These are phyloP conservation scores for Suillus weaverae DNA, from an alignment of 768 basidiomycete species.

Conservation along the genomic window DNA sequence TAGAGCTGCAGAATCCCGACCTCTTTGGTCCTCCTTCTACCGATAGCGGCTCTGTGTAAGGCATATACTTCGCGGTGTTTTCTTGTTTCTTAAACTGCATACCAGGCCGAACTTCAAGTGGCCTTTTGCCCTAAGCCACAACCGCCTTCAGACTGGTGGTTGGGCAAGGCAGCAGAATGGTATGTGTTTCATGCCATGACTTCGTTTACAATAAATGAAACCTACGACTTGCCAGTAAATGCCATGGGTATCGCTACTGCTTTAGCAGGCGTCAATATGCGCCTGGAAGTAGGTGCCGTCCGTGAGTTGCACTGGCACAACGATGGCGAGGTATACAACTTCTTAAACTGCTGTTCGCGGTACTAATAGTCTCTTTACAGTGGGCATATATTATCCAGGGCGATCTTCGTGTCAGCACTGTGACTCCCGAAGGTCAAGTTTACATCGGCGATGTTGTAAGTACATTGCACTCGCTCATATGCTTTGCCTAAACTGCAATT, in stretches of 20 bases:
- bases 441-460: slow-evolving; percentile 56
- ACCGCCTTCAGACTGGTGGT: slow-evolving; percentile 59
- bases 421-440: slow-evolving; percentile 52
- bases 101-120: slow-evolving; percentile 55
- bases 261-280: slow-evolving; percentile 45
- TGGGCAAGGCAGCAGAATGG: slow-evolving; percentile 67
- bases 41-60: slow-evolving; percentile 53
- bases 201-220: slow-evolving; percentile 22
- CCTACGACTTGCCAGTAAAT: slow-evolving; percentile 27
- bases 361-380: slow-evolving; percentile 18
- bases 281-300: slow-evolving; percentile 41
- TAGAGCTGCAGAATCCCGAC: slow-evolving; percentile 60
- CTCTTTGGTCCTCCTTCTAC: slow-evolving; percentile 61
- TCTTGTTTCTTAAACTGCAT: neutral
- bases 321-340: slow-evolving; percentile 28
- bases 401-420: slow-evolving; percentile 46
- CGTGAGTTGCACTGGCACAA: slow-evolving; percentile 49
- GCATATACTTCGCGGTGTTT: neutral
- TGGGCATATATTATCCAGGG: slow-evolving; percentile 59
- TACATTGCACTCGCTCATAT: slow-evolving; percentile 9
- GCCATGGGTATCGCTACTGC: slow-evolving; percentile 41
- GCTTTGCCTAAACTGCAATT: slow-evolving; percentile 15
- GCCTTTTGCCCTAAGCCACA: slow-evolving; percentile 64
- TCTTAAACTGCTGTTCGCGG: neutral
- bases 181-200: slow-evolving; percentile 20